A percentile compares a stretch with the other conserved stretches of the same genome.
phyloP scores from a whole-genome alignment of 208 protist genomes.

The Leishmania aethiopica region DNA sequence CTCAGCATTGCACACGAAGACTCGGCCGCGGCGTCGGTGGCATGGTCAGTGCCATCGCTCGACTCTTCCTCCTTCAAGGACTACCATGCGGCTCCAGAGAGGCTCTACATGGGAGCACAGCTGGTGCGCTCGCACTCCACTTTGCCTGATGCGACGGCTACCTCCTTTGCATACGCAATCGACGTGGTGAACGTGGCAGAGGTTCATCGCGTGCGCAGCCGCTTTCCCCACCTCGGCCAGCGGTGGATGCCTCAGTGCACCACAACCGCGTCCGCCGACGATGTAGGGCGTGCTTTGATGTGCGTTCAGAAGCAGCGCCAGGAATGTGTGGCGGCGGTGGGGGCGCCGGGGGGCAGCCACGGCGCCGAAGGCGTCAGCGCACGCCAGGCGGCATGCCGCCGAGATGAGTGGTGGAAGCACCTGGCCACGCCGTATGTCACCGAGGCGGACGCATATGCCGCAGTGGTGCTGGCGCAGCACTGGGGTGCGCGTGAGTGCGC shows the following conservation, averaged over 20 bases:
- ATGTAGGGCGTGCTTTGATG: not conserved
- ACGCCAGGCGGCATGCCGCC: not conserved
- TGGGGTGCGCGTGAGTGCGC: constrained; percentile 66
- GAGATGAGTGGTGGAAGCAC: constrained; percentile 19
- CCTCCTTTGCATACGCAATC: constrained; percentile 26
- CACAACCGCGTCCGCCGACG: not conserved
- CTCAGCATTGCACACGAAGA: constrained; percentile 67
- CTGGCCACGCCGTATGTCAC: not conserved
- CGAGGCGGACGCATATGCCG: constrained; percentile 22
- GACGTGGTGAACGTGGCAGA: constrained; percentile 52
- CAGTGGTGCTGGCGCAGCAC: constrained; percentile 54
- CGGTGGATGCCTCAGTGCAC: constrained; percentile 39
- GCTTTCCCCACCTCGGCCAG: constrained; percentile 31
- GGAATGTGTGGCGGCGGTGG: not conserved
- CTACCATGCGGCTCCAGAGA: not conserved
- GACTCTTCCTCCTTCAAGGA: not conserved
- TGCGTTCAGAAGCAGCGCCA: not conserved
- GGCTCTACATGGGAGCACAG: not conserved
- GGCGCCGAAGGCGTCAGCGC: not conserved
- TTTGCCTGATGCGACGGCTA: not conserved
- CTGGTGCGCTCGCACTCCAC: not conserved
- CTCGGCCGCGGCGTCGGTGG: constrained; percentile 40
- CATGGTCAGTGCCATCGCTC: constrained; percentile 21
- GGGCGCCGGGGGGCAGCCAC: not conserved
- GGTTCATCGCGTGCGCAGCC: constrained; percentile 31